phyloP scores from a whole-genome alignment of 2,329 filamentous ascomycete genomes.

The Salinomyces thailandicus region DNA sequence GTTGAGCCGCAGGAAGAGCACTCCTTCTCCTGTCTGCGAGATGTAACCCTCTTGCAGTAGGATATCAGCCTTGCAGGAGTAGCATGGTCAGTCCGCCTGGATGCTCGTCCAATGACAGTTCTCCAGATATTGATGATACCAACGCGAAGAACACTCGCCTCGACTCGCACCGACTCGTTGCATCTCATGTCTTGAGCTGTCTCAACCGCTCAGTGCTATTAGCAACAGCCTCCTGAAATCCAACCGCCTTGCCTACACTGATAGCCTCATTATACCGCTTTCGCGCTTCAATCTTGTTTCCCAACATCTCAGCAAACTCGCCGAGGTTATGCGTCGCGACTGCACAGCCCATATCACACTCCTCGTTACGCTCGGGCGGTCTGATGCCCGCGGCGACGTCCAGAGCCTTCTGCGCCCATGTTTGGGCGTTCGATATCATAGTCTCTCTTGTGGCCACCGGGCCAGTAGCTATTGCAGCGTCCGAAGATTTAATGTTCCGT shows the following conservation, averaged over 20 bases:
- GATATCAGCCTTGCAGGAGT: too few relatives aligned
- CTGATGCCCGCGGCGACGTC: conserved; percentile 54
- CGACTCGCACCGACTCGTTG: too few relatives aligned
- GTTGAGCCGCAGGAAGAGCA: too few relatives aligned
- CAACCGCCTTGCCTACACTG: conserved; percentile 42
- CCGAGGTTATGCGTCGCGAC: conserved; percentile 79
- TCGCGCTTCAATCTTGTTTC: conserved; percentile 54
- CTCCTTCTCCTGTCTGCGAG: too few relatives aligned
- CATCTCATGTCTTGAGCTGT: conserved; percentile 16
- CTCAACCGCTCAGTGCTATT: conserved; percentile 33
- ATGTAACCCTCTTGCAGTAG: too few relatives aligned
- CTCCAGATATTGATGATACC: too few relatives aligned
- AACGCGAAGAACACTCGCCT: too few relatives aligned
- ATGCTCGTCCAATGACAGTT: too few relatives aligned
- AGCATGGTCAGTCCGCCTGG: too few relatives aligned
- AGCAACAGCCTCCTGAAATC: conserved; percentile 36
- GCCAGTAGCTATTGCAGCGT: conserved; percentile 24
- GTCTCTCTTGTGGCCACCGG: conserved; percentile 43
- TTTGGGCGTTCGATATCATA: conserved; percentile 57
- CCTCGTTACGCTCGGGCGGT: conserved; percentile 56
- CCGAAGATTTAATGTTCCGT: conserved; percentile 22
- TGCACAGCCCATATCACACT: conserved; percentile 76
- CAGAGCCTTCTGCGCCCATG: conserved; percentile 72
- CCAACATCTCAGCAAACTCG: conserved; percentile 68
- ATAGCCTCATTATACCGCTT: conserved; percentile 59